A percentile compares a stretch with the other conserved stretches of the same genome.
Evolutionary conservation across 2,329 filamentous ascomycete genomes (phyloP).

Genomic region (Penicillium sp.): DNA sequence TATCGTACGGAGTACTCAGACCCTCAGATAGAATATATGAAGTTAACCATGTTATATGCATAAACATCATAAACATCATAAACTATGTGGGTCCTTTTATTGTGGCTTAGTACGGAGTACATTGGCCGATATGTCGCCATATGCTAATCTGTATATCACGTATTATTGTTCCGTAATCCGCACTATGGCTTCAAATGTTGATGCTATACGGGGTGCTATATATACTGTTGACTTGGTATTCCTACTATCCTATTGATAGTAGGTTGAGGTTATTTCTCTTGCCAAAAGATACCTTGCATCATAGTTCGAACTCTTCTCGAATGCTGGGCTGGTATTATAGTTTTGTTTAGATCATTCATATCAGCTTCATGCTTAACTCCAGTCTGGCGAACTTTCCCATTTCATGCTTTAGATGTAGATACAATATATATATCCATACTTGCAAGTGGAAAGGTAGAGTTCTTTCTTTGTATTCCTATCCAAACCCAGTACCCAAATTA

Average conservation of each 20-base stretch:
- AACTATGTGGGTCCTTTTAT: background rate
- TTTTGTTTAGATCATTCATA: background rate
- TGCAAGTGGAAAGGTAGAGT: background rate
- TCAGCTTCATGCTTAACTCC: background rate
- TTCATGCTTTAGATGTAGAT: too few relatives aligned
- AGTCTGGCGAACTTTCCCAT: background rate
- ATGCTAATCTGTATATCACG: background rate
- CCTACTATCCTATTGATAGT: background rate
- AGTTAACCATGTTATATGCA: background rate
- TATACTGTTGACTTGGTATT: background rate
- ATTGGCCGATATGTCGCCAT: background rate
- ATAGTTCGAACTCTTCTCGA: background rate
- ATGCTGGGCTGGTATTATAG: background rate
- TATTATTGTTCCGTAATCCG: too few relatives aligned
- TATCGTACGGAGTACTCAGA: background rate
- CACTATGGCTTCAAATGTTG: background rate
- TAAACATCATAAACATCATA: background rate
- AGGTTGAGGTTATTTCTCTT: background rate
- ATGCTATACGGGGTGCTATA: background rate
- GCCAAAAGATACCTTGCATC: too few relatives aligned
- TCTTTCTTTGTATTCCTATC: background rate
- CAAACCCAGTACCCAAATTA: background rate
- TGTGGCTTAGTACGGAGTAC: background rate
- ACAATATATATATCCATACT: background rate
- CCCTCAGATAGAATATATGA: background rate